Evolutionary conservation across 2,329 filamentous ascomycete species (phyloP), one percentile per base, ranked within the genome.

Genomic region (Aspergillus jensenii): DNA sequence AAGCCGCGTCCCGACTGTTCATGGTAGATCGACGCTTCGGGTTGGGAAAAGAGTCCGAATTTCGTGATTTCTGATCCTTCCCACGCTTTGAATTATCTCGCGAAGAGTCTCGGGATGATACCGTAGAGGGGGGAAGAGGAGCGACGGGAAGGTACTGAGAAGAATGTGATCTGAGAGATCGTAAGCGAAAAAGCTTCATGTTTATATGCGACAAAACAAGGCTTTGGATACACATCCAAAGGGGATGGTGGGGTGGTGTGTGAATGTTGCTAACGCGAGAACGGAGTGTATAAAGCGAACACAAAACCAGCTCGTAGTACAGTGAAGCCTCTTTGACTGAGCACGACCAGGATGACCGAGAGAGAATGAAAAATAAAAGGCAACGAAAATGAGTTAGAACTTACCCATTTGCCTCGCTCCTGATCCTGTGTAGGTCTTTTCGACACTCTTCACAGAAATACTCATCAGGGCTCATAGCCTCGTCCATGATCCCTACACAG

Each of bases 371-470:
- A 33, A 52, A 14, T 35, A 12, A 39, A 31, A 50, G 39, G 19
- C 41, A 31, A 15, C 7, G 41, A 52, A 44, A 45, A 31, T 15
- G 4, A 17, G 45, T 9, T 39, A 44, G 52, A 54, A 80, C 90
- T 81, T 83, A 98, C 95, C 93, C 93, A 81, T 93, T 95, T 67
- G 83, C 82, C 64, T 91, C 90, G 55, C 83, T 86, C 68, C 87
- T 88, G 63, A 96, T 88, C 71, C 87, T 91, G 81, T 99, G 95
- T 52, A 96, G 83, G 72, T 96, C 92, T 72, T 92, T 92, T 65
- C 90, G 88, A 78, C 95, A 99, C 74, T 91, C 85, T 78, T 99
- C 95, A 78, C 95, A 99, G 72, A 95, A 99, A 79, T 99, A 99
- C 75, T 98, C 93, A 55, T 98, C 93, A 9, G 95, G 95, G 64